Evolutionary conservation across 192 early-diverging fungal genomes (phyloP), one percentile per base, ranked within the genome.

Genomic region (Hyaloraphidium curvatum): DNA sequence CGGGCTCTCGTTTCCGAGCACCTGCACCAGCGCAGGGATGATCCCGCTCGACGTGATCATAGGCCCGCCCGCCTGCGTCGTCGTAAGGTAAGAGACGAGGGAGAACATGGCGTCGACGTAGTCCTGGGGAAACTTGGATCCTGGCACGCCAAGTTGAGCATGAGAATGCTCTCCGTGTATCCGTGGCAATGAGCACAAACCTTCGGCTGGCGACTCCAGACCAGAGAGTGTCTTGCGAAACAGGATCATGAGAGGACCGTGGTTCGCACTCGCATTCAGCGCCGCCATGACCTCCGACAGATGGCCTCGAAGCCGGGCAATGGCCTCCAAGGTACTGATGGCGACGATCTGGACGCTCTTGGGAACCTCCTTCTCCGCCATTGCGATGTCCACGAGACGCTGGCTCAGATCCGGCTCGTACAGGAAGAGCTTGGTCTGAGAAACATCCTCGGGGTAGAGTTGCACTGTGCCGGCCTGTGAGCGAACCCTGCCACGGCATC

Each of bases 21-120:
- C 71, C 28, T 78, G 67, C 17, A 86, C 65, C 39, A 97, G 67
- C 1, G 82, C 70, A 0, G 84, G 83, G 37, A 93, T 75, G n/a
- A 91, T 74, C 16, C 93, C 93, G 4, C 89, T 86, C 19, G 87
- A 77, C 41, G 89, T 83, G 3, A 97, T 64, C 81, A 91, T 89
- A 52, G 81, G 83, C 3, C 87, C 82, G 37, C 91, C 89, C 17
- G 76, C 71, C 58, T 80, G 82, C 25, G 79, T 87, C 52, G 74
- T 71, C n/a, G 82, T 70, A 51, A 96, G 69, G 51, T 77, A 81
- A 0, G 83, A 69, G 21, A 91, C 62, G 52, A 94, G 80, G 0
- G 72, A 69, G 55, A 84, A 86, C 13, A 93, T 59, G 4, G 86
- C 82, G 39, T 94, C 92, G 54, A 85, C 66, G 60, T 81, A 94